phyloP scores from a whole-genome alignment of 495 filamentous ascomycete genomes.

The Thozetella sp. region DNA sequence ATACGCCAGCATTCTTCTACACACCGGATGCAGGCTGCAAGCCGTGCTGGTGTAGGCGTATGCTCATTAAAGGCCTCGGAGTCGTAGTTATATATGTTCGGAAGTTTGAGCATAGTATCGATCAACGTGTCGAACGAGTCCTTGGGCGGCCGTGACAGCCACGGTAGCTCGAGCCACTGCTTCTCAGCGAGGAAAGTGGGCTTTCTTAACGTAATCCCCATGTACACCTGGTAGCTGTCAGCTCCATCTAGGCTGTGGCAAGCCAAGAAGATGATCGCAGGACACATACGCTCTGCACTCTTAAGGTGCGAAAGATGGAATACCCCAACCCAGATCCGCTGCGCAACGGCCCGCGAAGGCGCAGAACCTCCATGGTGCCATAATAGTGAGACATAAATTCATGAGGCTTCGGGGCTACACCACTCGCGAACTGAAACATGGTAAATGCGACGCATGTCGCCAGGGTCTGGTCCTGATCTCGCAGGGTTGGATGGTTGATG shows the following conservation, averaged over 20 bases:
- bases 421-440: neutral
- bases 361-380: neutral
- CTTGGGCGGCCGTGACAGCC: neutral
- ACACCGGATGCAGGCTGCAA: neutral
- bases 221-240: neutral
- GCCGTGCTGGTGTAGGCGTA: neutral
- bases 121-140: neutral
- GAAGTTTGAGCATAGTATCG: neutral
- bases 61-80: neutral
- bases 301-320: neutral
- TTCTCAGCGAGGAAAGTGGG: slow-evolving; percentile 2
- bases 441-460: neutral
- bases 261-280: neutral
- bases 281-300: neutral
- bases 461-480: neutral
- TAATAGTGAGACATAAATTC: neutral
- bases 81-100: neutral
- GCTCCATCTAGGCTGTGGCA: neutral
- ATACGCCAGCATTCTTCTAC: neutral
- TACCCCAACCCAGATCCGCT: neutral
- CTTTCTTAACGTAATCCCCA: neutral
- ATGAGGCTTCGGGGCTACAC: neutral
- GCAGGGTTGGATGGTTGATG: neutral
- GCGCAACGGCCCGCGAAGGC: neutral
- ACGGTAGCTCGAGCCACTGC: neutral